phyloP scores from a whole-genome alignment of 495 filamentous ascomycete genomes.

The Penicillium herquei region DNA sequence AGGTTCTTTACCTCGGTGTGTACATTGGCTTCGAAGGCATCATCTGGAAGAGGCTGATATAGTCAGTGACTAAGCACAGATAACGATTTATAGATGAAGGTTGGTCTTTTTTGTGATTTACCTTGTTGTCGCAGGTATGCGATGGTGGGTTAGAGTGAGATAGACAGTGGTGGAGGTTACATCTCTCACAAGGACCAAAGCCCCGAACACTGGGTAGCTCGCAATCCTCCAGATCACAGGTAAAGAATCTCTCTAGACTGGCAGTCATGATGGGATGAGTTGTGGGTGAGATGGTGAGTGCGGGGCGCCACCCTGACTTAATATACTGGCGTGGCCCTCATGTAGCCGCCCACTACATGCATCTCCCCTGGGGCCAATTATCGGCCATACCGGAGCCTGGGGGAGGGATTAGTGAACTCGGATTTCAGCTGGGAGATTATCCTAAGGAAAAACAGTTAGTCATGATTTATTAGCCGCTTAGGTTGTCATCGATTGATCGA shows the following conservation, averaged over 20 bases:
- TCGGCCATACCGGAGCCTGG: too few relatives aligned
- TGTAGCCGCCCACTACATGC: too few relatives aligned
- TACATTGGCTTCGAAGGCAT: conserved; percentile 8
- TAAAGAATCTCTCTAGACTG: conserved; percentile 7
- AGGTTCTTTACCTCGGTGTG: conserved; percentile 10
- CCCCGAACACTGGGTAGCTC: conserved; percentile 2
- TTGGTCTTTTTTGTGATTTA: neutral
- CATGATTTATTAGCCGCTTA: too few relatives aligned
- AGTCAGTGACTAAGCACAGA: neutral
- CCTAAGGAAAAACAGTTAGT: too few relatives aligned
- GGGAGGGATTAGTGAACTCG: too few relatives aligned
- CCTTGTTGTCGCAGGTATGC: conserved; percentile 10
- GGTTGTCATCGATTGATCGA: too few relatives aligned
- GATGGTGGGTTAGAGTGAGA: conserved; percentile 7
- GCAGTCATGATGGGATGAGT: neutral
- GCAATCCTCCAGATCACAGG: conserved; percentile 1
- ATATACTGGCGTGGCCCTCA: too few relatives aligned
- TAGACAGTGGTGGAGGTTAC: conserved; percentile 3
- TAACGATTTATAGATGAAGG: neutral
- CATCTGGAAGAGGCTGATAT: conserved; percentile 5
- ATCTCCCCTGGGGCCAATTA: too few relatives aligned
- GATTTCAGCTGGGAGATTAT: too few relatives aligned
- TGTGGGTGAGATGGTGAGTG: too few relatives aligned
- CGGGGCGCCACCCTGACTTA: too few relatives aligned
- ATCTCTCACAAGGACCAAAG: conserved; percentile 7